Percentiles rank a stretch among this genome's conserved stretches.
Conservation (phyloP, 257 asterid species). For the Salvia miltiorrhiza region DNA sequence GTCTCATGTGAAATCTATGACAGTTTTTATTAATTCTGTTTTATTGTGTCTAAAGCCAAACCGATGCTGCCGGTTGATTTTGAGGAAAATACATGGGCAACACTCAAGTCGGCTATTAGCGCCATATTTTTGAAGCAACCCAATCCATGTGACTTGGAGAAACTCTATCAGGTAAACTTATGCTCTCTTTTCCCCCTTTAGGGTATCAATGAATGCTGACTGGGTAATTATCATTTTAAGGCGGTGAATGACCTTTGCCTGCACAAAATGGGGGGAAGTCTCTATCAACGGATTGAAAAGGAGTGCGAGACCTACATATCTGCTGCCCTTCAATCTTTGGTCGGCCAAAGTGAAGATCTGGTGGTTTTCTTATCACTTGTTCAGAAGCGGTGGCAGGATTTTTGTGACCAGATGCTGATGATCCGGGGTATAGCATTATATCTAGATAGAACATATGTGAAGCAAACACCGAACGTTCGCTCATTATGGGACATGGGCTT, state of each 20-base stretch:
- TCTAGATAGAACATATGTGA: conserved; percentile 94
- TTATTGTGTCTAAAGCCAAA: conserved; percentile 50
- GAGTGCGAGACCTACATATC: conserved; percentile 80
- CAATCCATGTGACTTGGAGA: conserved; percentile 89
- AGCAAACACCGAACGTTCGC: conserved; percentile 81
- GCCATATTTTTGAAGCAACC: conserved; percentile 93
- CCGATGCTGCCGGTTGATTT: conserved; percentile 78
- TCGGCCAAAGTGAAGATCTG: conserved; percentile 91
- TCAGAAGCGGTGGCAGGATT: conserved; percentile 93
- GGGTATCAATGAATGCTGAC: conserved; percentile 17
- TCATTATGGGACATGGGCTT: conserved; percentile 99
- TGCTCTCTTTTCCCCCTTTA: not conserved
- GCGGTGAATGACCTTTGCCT: conserved; percentile 92
- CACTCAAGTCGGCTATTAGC: conserved; percentile 82
- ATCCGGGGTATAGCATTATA: conserved; percentile 90
- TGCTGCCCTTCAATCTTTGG: conserved; percentile 71
- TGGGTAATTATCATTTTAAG: conserved; percentile 35
- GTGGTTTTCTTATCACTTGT: conserved; percentile 88
- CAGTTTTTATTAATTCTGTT: conserved; percentile 15
- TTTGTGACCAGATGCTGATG: conserved; percentile 96
- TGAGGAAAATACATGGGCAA: conserved; percentile 93
- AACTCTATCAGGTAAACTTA: conserved; percentile 75
- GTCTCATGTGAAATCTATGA: not conserved
- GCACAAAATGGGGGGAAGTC: conserved; percentile 93
- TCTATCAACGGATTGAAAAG: conserved; percentile 78